Conservation (phyloP, 2,329 filamentous ascomycete genomes). For the Zopfia rhizophila region DNA sequence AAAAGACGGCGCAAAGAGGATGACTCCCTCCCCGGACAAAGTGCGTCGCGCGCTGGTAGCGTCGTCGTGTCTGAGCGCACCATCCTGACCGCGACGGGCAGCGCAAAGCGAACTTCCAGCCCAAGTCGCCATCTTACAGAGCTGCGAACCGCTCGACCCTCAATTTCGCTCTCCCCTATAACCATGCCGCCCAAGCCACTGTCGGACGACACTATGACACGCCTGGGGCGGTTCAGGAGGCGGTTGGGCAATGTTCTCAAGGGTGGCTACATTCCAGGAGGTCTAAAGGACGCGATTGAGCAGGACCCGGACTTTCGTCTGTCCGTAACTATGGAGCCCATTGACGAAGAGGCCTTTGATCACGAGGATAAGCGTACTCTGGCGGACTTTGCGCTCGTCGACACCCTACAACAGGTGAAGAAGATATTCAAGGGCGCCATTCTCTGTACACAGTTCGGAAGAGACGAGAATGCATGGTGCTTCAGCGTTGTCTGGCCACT, state of each 20-base stretch:
- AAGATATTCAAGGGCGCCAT: slow-evolving; percentile 6
- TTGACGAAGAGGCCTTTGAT: slow-evolving; percentile 10
- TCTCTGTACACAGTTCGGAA: slow-evolving; percentile 6
- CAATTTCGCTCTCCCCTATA: slow-evolving; percentile 17
- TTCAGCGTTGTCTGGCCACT: slow-evolving; percentile 11
- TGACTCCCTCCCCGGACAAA: slow-evolving; percentile 14
- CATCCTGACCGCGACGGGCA: slow-evolving; percentile 12
- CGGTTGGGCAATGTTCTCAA: slow-evolving; percentile 11
- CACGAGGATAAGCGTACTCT: slow-evolving; percentile 1
- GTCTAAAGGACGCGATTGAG: slow-evolving; percentile 17
- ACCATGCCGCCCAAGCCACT: slow-evolving; percentile 16
- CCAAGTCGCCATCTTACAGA: slow-evolving; percentile 17
- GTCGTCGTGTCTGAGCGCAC: slow-evolving; percentile 10
- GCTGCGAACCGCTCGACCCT: slow-evolving; percentile 21
- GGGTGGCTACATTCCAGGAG: slow-evolving; percentile 16
- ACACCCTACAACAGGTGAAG: slow-evolving; percentile 4
- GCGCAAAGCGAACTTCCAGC: slow-evolving; percentile 20
- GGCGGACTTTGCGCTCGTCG: not conserved
- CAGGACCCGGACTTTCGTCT: slow-evolving; percentile 14
- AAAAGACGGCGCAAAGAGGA: slow-evolving; percentile 13
- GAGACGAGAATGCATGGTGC: slow-evolving; percentile 12
- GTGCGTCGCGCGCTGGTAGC: slow-evolving; percentile 6
- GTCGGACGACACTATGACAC: slow-evolving; percentile 14
- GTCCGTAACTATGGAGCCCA: slow-evolving; percentile 19
- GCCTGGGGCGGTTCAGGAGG: slow-evolving; percentile 10